These are phyloP conservation scores for Eleusine indica DNA, from an alignment of 176 grass and related monocot species.

Conservation along the genomic window DNA sequence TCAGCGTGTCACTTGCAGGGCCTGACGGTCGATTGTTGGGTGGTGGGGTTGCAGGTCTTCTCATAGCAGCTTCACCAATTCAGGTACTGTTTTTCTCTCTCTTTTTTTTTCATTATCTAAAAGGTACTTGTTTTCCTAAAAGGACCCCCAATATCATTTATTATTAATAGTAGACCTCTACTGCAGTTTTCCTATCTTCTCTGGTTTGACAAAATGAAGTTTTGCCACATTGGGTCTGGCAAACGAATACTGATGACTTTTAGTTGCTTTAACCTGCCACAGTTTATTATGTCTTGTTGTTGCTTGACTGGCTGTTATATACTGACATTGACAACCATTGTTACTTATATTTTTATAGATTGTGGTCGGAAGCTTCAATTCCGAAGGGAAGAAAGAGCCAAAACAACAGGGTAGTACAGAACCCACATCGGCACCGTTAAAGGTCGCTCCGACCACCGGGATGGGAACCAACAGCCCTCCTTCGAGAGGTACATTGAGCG, in stretches of 20 bases:
- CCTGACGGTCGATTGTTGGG: conserved; percentile 92
- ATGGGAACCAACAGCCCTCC: conserved; percentile 56
- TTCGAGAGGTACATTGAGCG: conserved; percentile 74
- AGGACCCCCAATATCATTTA: background rate
- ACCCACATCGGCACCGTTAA: conserved; percentile 34
- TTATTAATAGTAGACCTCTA: background rate
- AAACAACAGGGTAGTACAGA: conserved; percentile 55
- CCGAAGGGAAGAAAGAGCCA: conserved; percentile 61
- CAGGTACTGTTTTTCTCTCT: conserved; percentile 53
- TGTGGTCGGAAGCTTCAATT: conserved; percentile 80
- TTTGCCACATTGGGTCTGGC: background rate
- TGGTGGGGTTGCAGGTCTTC: conserved; percentile 84
- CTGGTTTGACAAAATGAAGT: background rate
- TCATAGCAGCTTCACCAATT: conserved; percentile 89
- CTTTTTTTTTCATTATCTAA: too few species aligned
- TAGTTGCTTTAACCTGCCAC: background rate
- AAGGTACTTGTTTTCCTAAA: background rate
- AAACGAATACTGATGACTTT: background rate
- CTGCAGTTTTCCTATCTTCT: background rate
- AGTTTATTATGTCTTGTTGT: background rate
- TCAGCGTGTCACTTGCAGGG: conserved; percentile 87
- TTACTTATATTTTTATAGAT: conserved; percentile 49
- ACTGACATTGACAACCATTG: background rate
- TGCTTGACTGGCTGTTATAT: background rate
- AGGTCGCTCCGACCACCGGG: conserved; percentile 30